Evolutionary conservation across 2,329 filamentous ascomycete genomes (phyloP).

Genomic region (Fusarium phyllophilum): DNA sequence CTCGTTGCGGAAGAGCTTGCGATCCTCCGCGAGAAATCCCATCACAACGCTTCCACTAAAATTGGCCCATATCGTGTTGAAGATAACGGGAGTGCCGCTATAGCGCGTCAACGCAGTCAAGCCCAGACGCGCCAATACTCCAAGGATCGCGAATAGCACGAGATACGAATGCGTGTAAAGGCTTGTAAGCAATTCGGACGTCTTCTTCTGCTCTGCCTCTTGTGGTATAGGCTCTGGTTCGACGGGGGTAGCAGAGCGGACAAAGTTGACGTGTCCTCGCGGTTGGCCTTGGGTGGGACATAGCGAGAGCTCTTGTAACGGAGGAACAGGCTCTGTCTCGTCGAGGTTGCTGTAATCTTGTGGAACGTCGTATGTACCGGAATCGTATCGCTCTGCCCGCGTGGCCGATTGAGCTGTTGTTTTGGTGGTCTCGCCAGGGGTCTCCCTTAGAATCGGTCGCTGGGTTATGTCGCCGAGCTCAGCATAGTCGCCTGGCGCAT

Average conservation of each 20-base stretch:
- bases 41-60: constrained; percentile 83
- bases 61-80: constrained; percentile 87
- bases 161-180: constrained; percentile 83
- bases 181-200: constrained; percentile 65
- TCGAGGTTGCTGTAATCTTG: constrained; percentile 54
- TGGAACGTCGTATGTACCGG: constrained; percentile 43
- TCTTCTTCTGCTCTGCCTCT: constrained; percentile 25
- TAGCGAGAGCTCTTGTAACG: constrained; percentile 4
- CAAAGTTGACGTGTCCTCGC: constrained; percentile 10
- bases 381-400: constrained; percentile 1
- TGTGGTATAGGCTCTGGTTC: constrained; percentile 12
- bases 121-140: constrained; percentile 84
- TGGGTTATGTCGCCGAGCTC: neutral
- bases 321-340: constrained; percentile 47
- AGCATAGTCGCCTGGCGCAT: neutral
- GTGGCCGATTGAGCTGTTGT: neutral
- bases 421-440: neutral
- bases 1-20: constrained; percentile 76
- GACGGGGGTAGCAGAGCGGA: neutral
- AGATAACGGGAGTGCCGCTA: constrained; percentile 77
- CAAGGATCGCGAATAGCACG: constrained; percentile 84
- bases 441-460: neutral
- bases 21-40: constrained; percentile 86
- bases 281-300: constrained; percentile 2
- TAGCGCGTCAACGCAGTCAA: constrained; percentile 83